These are phyloP conservation scores for Anastatica hierochuntica DNA, from an alignment of 345 rosid genomes.

Conservation along the genomic window DNA sequence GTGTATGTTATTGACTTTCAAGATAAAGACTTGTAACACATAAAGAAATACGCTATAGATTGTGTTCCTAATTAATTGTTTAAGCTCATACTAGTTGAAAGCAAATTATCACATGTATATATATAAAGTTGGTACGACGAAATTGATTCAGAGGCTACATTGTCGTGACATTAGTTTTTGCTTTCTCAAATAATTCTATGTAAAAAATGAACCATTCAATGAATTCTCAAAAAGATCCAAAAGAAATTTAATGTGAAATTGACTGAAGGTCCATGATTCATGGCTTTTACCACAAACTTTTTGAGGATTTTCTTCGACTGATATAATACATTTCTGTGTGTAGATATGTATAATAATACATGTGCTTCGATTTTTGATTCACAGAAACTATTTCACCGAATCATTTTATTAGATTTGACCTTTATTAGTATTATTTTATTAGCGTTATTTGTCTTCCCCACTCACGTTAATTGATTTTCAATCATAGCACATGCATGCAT, in stretches of 20 bases:
- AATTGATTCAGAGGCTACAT: background rate
- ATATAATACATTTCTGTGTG: background rate
- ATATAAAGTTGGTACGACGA: too few relatives aligned
- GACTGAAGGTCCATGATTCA: constrained; percentile 27
- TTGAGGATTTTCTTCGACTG: constrained; percentile 10
- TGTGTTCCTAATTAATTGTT: too few relatives aligned
- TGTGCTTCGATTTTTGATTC: background rate
- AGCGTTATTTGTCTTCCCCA: background rate
- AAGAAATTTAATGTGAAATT: constrained; percentile 17
- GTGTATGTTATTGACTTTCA: constrained; percentile 17
- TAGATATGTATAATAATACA: background rate
- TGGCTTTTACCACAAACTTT: constrained; percentile 26
- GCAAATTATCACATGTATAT: too few relatives aligned
- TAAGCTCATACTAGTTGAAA: too few relatives aligned
- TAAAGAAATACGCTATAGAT: background rate
- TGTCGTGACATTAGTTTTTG: background rate
- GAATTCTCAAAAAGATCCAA: constrained; percentile 17
- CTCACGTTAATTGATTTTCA: constrained; percentile 11
- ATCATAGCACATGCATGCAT: constrained; percentile 29
- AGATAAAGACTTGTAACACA: background rate
- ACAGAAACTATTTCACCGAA: constrained; percentile 12
- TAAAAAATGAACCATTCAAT: constrained; percentile 6
- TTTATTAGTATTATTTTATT: constrained; percentile 3
- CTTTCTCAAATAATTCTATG: background rate
- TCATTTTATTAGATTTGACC: constrained; percentile 9